phyloP scores from a whole-genome alignment of 306 rosid species.

The Casuarina glauca region DNA sequence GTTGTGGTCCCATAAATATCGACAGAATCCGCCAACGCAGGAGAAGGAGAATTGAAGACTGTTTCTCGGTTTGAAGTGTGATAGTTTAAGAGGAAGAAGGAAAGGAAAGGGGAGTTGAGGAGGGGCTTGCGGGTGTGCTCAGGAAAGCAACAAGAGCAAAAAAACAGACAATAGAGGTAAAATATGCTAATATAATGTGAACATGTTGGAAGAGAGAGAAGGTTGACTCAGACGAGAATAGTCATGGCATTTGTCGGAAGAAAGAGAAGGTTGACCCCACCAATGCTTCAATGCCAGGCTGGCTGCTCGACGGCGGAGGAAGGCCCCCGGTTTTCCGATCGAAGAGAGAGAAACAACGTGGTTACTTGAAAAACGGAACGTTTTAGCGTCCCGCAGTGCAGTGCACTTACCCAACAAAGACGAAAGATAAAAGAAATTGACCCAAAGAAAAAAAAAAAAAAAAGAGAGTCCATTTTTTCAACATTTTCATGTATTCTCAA shows the following conservation, averaged over 20 bases:
- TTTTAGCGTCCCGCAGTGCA: too few relatives aligned
- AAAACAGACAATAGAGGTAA: background rate
- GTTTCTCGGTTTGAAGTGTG: background rate
- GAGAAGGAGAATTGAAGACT: background rate
- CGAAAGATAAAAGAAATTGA: too few relatives aligned
- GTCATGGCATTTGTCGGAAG: constrained; percentile 27
- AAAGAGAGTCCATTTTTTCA: too few relatives aligned
- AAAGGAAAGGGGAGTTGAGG: background rate
- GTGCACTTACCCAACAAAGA: too few relatives aligned
- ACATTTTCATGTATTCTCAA: too few relatives aligned
- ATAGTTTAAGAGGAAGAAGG: background rate
- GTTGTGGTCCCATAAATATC: background rate
- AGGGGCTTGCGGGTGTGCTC: constrained; percentile 1
- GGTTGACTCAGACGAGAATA: constrained; percentile 43
- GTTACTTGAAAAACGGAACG: background rate
- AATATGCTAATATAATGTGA: too few relatives aligned
- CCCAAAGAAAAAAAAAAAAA: too few relatives aligned
- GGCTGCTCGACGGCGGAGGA: background rate
- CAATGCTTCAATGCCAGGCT: constrained; percentile 24
- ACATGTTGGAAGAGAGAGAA: constrained; percentile 22
- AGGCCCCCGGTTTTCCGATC: background rate
- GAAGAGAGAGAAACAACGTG: background rate
- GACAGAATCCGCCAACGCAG: background rate
- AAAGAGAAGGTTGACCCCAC: constrained; percentile 27
- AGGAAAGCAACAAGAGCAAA: constrained; percentile 14